A percentile compares a stretch with the other conserved stretches of the same genome.
Conservation (phyloP, 768 basidiomycete species). For the Kwoniella shandongensis region DNA sequence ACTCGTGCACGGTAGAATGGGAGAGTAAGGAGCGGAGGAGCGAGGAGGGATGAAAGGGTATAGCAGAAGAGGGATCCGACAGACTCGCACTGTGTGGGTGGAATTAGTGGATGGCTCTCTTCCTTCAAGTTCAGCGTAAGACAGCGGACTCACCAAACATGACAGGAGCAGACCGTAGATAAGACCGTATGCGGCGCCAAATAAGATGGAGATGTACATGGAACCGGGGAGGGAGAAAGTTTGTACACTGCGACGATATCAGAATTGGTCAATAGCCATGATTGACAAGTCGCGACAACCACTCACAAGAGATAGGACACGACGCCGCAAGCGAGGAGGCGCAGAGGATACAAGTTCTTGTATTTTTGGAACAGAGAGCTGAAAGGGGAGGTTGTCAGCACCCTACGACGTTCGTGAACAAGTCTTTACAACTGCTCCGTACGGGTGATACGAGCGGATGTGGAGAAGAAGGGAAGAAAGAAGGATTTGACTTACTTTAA, state of each 20-base stretch:
- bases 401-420: too few species aligned
- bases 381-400: constrained; percentile 8
- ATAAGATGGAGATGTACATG: constrained; percentile 96
- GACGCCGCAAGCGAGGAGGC: constrained; percentile 83
- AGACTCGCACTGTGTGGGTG: constrained; percentile 66
- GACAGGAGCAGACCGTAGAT: constrained; percentile 81
- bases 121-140: neutral
- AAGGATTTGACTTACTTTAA: constrained; percentile 81
- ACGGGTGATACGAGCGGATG: too few species aligned
- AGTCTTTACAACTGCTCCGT: too few species aligned
- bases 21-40: constrained; percentile 82
- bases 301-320: constrained; percentile 88
- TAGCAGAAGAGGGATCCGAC: constrained; percentile 90
- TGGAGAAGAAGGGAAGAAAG: too few species aligned
- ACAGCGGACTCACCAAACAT: constrained; percentile 61
- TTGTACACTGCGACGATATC: constrained; percentile 66
- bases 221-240: constrained; percentile 95
- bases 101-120: neutral
- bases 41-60: constrained; percentile 84
- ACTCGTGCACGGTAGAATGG: constrained; percentile 80
- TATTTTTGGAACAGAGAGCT: constrained; percentile 63
- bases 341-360: constrained; percentile 77
- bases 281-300: constrained; percentile 2
- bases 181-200: constrained; percentile 93
- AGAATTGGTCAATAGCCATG: neutral